phyloP scores from a whole-genome alignment of 345 rosid species.

The Populus ilicifolia region DNA sequence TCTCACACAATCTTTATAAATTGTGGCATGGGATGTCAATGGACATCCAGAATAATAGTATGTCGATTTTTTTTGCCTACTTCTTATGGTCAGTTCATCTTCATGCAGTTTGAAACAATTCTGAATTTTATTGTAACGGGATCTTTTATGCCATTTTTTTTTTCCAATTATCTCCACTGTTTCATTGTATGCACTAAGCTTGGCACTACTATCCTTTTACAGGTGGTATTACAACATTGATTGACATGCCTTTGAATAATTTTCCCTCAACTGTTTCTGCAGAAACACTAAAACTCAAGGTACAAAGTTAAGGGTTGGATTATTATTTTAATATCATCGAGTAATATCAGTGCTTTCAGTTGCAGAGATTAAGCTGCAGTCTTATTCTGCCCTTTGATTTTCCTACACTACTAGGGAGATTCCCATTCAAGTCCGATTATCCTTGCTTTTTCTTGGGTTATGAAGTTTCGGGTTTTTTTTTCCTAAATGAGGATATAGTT shows the following conservation, averaged over 20 bases:
- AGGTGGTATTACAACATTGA: conserved; percentile 86
- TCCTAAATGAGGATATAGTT: neutral
- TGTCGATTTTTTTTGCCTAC: neutral
- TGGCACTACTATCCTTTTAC: neutral
- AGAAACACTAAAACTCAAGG: conserved; percentile 83
- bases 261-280: conserved; percentile 74
- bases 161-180: neutral
- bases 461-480: neutral
- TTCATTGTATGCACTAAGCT: conserved; percentile 1
- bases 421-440: neutral
- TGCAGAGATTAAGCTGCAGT: neutral
- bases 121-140: neutral
- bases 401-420: neutral
- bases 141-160: conserved; percentile 2
- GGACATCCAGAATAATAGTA: neutral
- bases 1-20: neutral
- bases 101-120: neutral
- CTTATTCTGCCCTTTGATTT: neutral
- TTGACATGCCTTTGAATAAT: conserved; percentile 93
- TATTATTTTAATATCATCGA: neutral
- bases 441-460: neutral
- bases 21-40: neutral
- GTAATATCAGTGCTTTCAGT: neutral
- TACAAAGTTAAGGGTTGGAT: conserved; percentile 12
- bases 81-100: neutral